Percentiles rank a stretch among this genome's conserved stretches.
phyloP scores from a whole-genome alignment of 1,139 yeast genomes.

The Blastobotrys aristatus region DNA sequence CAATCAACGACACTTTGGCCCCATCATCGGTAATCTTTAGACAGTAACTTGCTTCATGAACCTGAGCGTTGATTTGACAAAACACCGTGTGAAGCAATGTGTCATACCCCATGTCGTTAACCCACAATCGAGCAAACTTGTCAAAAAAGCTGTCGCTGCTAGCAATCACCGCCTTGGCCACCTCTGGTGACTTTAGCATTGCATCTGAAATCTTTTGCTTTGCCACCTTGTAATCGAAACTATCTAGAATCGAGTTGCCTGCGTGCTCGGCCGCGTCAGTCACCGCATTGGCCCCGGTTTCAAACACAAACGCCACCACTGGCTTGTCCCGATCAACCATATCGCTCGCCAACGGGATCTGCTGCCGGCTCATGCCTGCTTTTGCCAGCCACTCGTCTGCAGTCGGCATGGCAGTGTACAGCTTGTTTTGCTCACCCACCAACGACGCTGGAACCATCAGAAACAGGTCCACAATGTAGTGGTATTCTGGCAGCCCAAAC shows the following conservation, averaged over 20 bases:
- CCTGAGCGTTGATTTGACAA: conserved; percentile 24
- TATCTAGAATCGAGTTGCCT: neutral
- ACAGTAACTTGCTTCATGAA: conserved; percentile 25
- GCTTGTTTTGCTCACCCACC: neutral
- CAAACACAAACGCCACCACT: conserved; percentile 22
- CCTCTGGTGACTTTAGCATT: conserved; percentile 19
- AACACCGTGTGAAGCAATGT: conserved; percentile 23
- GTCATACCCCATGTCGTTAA: conserved; percentile 21
- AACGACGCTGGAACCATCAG: conserved; percentile 20
- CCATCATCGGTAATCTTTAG: conserved; percentile 17
- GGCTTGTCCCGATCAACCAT: conserved; percentile 18
- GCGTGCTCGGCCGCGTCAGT: neutral
- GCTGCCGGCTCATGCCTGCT: conserved; percentile 17
- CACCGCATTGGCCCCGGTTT: conserved; percentile 13
- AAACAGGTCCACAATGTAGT: conserved; percentile 22
- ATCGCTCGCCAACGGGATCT: conserved; percentile 21
- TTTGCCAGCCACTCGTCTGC: conserved; percentile 21
- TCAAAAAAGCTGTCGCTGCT: conserved; percentile 25
- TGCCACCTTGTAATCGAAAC: conserved; percentile 10
- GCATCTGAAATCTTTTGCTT: conserved; percentile 21
- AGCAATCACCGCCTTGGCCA: conserved; percentile 25
- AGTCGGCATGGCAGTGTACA: conserved; percentile 14
- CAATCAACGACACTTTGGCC: conserved; percentile 15
- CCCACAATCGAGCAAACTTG: conserved; percentile 27
- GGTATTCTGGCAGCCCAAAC: conserved; percentile 24